Percentiles rank a stretch among this genome's conserved stretches.
Conservation (phyloP, 2,329 filamentous ascomycete species). For the Neofusicoccum sp. region DNA sequence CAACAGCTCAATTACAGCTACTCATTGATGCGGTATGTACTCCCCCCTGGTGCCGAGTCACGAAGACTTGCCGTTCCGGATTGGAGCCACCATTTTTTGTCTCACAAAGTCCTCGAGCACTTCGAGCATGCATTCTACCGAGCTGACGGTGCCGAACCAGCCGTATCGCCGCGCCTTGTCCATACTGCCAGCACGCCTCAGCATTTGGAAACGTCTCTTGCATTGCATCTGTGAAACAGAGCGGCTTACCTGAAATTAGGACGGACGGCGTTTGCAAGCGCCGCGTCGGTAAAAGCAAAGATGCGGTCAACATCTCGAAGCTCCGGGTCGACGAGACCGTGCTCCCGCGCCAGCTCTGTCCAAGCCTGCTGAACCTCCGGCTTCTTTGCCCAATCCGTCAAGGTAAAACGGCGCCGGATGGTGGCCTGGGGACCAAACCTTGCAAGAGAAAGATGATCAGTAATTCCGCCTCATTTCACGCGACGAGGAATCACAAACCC, state of each 20-base stretch:
- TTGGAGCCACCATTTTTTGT: conserved; percentile 45
- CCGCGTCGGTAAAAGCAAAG: conserved; percentile 47
- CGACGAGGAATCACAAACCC: conserved; percentile 21
- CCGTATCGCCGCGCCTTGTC: conserved; percentile 48
- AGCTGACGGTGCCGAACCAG: conserved; percentile 49
- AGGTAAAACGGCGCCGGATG: conserved; percentile 40
- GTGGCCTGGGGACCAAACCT: conserved; percentile 39
- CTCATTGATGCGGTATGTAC: neutral
- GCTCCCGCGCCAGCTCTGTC: conserved; percentile 43
- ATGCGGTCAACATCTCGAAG: conserved; percentile 47
- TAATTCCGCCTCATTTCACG: neutral
- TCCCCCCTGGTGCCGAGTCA: neutral
- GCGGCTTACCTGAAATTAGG: conserved; percentile 24
- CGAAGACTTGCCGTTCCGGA: neutral
- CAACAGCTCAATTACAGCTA: neutral
- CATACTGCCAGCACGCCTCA: conserved; percentile 31
- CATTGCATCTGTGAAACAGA: neutral
- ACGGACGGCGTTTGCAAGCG: conserved; percentile 32
- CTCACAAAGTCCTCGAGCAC: conserved; percentile 43
- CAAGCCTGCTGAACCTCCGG: conserved; percentile 46
- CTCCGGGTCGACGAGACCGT: conserved; percentile 42
- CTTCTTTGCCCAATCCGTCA: conserved; percentile 48
- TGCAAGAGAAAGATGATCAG: neutral
- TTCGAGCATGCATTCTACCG: conserved; percentile 43
- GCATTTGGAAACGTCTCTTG: neutral